Evolutionary conservation across 805 yeast species (phyloP).

Genomic region (Ogataea corticis): DNA sequence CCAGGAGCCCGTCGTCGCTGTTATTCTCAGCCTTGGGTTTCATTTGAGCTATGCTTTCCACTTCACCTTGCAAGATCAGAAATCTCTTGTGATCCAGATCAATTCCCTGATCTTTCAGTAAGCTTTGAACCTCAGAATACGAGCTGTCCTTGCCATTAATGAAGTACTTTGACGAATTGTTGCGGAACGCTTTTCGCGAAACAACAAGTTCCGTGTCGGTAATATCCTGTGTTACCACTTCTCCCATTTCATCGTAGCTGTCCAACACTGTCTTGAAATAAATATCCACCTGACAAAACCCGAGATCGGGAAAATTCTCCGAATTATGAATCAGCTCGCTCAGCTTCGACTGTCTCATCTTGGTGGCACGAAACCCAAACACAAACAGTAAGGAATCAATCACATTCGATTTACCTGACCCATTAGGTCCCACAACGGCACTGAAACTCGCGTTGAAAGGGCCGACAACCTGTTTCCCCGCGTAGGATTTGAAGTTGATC

Average conservation of each 20-base stretch:
- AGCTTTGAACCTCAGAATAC: slow-evolving; percentile 74
- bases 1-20: slow-evolving; percentile 89
- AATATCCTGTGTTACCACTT: slow-evolving; percentile 41
- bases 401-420: slow-evolving; percentile 95
- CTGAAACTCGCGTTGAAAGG: slow-evolving; percentile 93
- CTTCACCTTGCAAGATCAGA: slow-evolving; percentile 95
- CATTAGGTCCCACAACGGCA: slow-evolving; percentile 98
- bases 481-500: slow-evolving; percentile 91
- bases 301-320: slow-evolving; percentile 62
- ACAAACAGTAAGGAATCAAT: slow-evolving; percentile 98
- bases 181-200: slow-evolving; percentile 75
- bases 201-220: slow-evolving; percentile 65
- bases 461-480: slow-evolving; percentile 89
- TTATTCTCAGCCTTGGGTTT: slow-evolving; percentile 94
- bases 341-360: slow-evolving; percentile 95
- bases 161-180: slow-evolving; percentile 76
- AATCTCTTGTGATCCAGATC: slow-evolving; percentile 95
- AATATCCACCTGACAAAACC: slow-evolving; percentile 86
- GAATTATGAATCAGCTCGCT: slow-evolving; percentile 93
- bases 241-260: slow-evolving; percentile 23
- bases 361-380: slow-evolving; percentile 93
- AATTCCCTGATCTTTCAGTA: slow-evolving; percentile 79
- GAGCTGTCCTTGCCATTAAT: slow-evolving; percentile 69
- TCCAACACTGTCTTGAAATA: slow-evolving; percentile 80
- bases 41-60: slow-evolving; percentile 98